Conservation (phyloP, 345 rosid species). For the Abelmoschus esculentus region DNA sequence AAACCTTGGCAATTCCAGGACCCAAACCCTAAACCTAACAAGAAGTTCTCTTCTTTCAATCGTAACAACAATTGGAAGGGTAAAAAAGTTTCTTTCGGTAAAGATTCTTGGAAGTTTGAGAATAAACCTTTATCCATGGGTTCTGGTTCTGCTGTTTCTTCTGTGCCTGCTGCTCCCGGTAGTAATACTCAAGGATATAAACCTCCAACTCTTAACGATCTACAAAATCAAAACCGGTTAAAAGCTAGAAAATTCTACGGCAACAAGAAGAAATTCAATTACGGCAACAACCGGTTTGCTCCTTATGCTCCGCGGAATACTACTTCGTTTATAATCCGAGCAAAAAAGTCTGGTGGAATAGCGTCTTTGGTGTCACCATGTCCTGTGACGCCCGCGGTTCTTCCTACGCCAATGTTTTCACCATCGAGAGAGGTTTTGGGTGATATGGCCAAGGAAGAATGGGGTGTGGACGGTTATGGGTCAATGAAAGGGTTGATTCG, state of each 20-base stretch:
- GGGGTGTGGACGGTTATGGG: slow-evolving; percentile 99
- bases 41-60: slow-evolving; percentile 29
- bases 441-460: slow-evolving; percentile 93
- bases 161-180: slow-evolving; percentile 17
- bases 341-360: slow-evolving; percentile 86
- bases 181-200: slow-evolving; percentile 45
- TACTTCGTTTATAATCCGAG: slow-evolving; percentile 74
- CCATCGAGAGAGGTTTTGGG: slow-evolving; percentile 85
- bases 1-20: slow-evolving; percentile 23
- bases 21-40: slow-evolving; percentile 26
- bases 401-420: slow-evolving; percentile 80
- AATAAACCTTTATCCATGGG: slow-evolving; percentile 26
- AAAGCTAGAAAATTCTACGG: slow-evolving; percentile 64
- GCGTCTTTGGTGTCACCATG: slow-evolving; percentile 90
- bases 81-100: slow-evolving; percentile 38
- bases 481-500: slow-evolving; percentile 95
- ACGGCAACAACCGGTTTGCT: slow-evolving; percentile 57
- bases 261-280: slow-evolving; percentile 50
- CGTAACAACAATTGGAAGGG: slow-evolving; percentile 71
- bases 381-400: slow-evolving; percentile 81
- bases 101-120: slow-evolving; percentile 25
- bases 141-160: slow-evolving; percentile 19
- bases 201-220: slow-evolving; percentile 76
- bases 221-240: slow-evolving; percentile 67
- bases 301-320: slow-evolving; percentile 97